phyloP scores from a whole-genome alignment of 257 asterid genomes.

The Salvia splendens region DNA sequence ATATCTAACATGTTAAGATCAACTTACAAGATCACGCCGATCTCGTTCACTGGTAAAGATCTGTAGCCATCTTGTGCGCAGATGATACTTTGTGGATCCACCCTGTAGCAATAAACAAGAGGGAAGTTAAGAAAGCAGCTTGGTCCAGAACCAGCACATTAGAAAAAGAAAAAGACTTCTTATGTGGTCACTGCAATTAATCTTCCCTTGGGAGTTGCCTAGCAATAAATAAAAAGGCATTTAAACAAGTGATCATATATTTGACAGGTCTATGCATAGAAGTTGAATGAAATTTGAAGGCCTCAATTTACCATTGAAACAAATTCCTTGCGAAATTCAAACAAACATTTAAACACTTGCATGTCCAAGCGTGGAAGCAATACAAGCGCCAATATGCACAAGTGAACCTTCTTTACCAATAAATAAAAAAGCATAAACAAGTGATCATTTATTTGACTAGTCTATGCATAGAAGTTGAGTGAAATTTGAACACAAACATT shows the following conservation, averaged over 20 bases:
- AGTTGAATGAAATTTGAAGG: not conserved
- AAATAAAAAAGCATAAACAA: not conserved
- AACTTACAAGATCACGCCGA: slow-evolving; percentile 99
- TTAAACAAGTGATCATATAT: not conserved
- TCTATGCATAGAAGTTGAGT: slow-evolving; percentile 20
- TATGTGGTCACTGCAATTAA: slow-evolving; percentile 9
- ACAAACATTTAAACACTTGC: slow-evolving; percentile 49
- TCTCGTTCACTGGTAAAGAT: slow-evolving; percentile 91
- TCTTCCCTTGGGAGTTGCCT: slow-evolving; percentile 25
- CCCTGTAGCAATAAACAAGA: slow-evolving; percentile 55
- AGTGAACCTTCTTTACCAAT: slow-evolving; percentile 99
- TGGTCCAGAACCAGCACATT: slow-evolving; percentile 17
- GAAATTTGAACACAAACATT: slow-evolving; percentile 11
- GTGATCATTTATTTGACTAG: not conserved
- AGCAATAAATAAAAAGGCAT: slow-evolving; percentile 9
- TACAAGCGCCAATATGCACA: slow-evolving; percentile 97
- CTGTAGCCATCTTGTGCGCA: slow-evolving; percentile 92
- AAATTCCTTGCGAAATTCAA: slow-evolving; percentile 9
- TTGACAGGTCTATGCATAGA: slow-evolving; percentile 14
- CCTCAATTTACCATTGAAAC: slow-evolving; percentile 27
- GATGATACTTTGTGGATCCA: slow-evolving; percentile 94
- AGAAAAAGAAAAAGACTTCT: not conserved
- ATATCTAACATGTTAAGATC: slow-evolving; percentile 9
- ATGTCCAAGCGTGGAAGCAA: slow-evolving; percentile 98
- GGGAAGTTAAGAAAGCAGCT: slow-evolving; percentile 21